phyloP scores from a whole-genome alignment of 345 rosid genomes.

The rapeseed (Brassica napus) region DNA sequence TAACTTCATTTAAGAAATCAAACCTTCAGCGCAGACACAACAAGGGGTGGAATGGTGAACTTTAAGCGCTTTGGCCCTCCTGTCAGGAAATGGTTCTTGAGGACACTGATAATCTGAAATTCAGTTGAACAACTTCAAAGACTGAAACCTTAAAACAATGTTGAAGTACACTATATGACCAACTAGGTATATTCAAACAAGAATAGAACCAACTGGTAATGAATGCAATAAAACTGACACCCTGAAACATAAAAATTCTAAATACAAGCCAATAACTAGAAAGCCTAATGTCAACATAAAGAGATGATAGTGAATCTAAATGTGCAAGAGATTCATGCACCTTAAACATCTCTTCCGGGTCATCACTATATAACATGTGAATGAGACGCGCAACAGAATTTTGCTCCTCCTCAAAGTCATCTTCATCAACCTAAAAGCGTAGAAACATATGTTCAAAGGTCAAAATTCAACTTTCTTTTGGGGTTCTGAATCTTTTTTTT shows the following conservation, averaged over 20 bases:
- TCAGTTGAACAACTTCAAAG: conserved; percentile 18
- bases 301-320: conserved; percentile 15
- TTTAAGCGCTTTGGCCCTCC: conserved; percentile 94
- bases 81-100: conserved; percentile 74
- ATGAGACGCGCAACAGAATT: conserved; percentile 94
- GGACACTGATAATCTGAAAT: conserved; percentile 73
- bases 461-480: conserved; percentile 12
- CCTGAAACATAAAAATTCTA: neutral
- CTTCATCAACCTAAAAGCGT: conserved; percentile 72
- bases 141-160: conserved; percentile 16
- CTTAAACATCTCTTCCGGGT: conserved; percentile 96
- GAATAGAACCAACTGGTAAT: conserved; percentile 10
- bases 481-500: neutral
- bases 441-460: conserved; percentile 6
- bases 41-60: conserved; percentile 93
- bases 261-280: conserved; percentile 21
- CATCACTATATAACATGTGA: conserved; percentile 87
- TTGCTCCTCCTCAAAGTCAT: conserved; percentile 96
- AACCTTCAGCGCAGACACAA: conserved; percentile 86
- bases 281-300: conserved; percentile 25
- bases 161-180: conserved; percentile 14
- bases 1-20: conserved; percentile 27
- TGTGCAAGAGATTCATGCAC: conserved; percentile 45
- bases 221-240: conserved; percentile 1
- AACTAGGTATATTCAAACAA: conserved; percentile 10